Conservation (phyloP, 73 alveolate species). For the Paramecium pentaurelia region DNA sequence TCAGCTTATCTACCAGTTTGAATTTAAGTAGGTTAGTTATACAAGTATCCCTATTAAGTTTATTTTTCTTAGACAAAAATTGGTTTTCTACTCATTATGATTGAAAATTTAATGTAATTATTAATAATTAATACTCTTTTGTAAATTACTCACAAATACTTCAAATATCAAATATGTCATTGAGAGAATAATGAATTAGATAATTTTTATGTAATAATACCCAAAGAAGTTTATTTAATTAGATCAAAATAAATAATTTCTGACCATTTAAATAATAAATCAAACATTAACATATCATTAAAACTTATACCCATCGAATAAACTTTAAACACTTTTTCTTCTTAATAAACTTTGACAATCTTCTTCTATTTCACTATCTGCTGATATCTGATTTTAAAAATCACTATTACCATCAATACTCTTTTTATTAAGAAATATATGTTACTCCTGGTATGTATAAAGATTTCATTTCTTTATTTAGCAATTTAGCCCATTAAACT, state of each 20-base stretch:
- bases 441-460: constrained; percentile 48
- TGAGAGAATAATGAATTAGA: background rate
- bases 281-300: background rate
- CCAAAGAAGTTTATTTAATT: background rate
- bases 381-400: constrained; percentile 23
- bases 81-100: background rate
- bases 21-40: background rate
- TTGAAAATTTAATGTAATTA: background rate
- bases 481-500: constrained; percentile 74
- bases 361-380: constrained; percentile 23
- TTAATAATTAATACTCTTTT: background rate
- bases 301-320: constrained; percentile 41
- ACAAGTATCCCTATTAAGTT: background rate
- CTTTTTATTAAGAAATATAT: background rate
- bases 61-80: background rate
- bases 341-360: constrained; percentile 20
- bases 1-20: constrained; percentile 3
- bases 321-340: constrained; percentile 36
- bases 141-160: background rate
- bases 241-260: background rate
- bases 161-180: background rate
- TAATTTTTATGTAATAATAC: background rate
- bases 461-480: constrained; percentile 41
- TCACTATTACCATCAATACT: constrained; percentile 45
- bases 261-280: background rate